Conservation (phyloP, 176 grass and related monocot genomes). For the Miscanthus lutarioriparius region DNA sequence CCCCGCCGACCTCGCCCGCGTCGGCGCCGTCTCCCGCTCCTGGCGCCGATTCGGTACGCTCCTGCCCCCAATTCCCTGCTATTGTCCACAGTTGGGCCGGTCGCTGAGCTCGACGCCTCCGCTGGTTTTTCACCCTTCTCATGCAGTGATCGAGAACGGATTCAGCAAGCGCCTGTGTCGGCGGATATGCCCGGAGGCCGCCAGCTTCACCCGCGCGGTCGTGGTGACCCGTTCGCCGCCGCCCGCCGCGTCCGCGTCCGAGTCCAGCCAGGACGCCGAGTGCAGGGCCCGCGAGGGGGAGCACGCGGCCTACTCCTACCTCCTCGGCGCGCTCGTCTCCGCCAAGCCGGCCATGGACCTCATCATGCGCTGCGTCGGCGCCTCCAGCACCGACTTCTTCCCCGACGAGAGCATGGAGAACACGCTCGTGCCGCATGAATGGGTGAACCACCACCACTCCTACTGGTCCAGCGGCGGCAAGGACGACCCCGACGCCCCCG, state of each 20-base stretch:
- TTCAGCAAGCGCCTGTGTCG: constrained; percentile 60
- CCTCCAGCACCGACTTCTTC: constrained; percentile 92
- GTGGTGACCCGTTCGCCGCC: constrained; percentile 37
- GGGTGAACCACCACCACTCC: constrained; percentile 36
- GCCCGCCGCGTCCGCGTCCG: constrained; percentile 5
- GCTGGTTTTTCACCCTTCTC: neutral
- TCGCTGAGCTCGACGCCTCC: neutral
- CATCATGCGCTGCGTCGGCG: constrained; percentile 60
- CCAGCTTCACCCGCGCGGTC: constrained; percentile 42
- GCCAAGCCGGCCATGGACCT: constrained; percentile 37
- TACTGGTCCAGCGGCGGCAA: constrained; percentile 94
- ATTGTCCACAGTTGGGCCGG: no score
- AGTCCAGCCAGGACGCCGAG: constrained; percentile 47
- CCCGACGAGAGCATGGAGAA: constrained; percentile 73
- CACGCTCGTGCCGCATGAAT: constrained; percentile 56
- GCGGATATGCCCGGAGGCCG: constrained; percentile 57
- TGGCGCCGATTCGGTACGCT: constrained; percentile 70
- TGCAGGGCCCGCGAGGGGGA: constrained; percentile 37
- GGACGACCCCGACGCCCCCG: constrained; percentile 41
- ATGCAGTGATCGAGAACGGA: constrained; percentile 57
- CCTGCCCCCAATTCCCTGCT: no score
- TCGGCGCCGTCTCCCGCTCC: constrained; percentile 60
- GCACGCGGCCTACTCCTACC: constrained; percentile 60
- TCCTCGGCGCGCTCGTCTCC: constrained; percentile 49
- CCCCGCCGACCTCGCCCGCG: constrained; percentile 67